These are phyloP conservation scores for Heterobasidion irregulare DNA, from an alignment of 1,284 basidiomycete genomes.

Conservation along the genomic window DNA sequence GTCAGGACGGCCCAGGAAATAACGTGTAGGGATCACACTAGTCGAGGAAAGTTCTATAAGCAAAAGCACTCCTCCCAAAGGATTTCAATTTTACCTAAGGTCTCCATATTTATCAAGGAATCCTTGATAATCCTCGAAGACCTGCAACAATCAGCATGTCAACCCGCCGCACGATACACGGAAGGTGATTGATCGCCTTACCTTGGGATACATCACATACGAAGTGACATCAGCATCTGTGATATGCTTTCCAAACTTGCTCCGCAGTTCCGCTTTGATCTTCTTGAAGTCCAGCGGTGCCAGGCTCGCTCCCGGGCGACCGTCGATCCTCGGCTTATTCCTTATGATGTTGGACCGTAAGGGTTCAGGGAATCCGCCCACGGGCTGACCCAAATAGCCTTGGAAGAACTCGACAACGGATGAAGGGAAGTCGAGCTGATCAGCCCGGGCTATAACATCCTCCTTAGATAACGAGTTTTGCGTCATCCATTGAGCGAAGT, in stretches of 20 bases:
- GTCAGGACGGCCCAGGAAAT: conserved; percentile 91
- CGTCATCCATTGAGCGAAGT: conserved; percentile 99
- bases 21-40: conserved; percentile 91
- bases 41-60: conserved; percentile 1
- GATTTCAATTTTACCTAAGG: conserved; percentile 50
- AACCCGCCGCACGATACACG: conserved; percentile 1
- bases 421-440: conserved; percentile 93
- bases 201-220: conserved; percentile 96
- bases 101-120: conserved; percentile 97
- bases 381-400: conserved; percentile 94
- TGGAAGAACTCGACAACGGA: conserved; percentile 97
- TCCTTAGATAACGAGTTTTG: conserved; percentile 86
- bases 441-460: conserved; percentile 83
- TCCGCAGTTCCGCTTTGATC: conserved; percentile 87
- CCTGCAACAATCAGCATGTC: conserved; percentile 34
- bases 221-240: conserved; percentile 90
- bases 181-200: conserved; percentile 19
- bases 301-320: conserved; percentile 85
- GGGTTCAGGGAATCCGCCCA: conserved; percentile 98
- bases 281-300: conserved; percentile 91
- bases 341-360: conserved; percentile 89
- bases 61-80: neutral
- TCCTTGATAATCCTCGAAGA: conserved; percentile 95
- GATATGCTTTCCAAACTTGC: conserved; percentile 94
- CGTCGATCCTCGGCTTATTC: conserved; percentile 90